Percentiles rank a stretch among this genome's conserved stretches.
These are phyloP conservation scores for Alnus glutinosa DNA, from an alignment of 306 rosid genomes.

Conservation along the genomic window DNA sequence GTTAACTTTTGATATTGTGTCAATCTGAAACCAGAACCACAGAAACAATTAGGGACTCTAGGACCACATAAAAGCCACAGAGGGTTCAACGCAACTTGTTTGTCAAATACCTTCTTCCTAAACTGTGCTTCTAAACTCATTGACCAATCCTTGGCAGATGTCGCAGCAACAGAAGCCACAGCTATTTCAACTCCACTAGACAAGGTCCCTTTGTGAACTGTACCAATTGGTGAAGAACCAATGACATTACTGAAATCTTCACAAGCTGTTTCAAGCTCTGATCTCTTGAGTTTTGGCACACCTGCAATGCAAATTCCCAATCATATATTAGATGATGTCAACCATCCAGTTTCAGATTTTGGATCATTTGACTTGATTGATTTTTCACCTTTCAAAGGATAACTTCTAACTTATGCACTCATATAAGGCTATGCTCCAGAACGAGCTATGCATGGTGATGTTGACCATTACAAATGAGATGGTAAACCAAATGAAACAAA, in stretches of 20 bases:
- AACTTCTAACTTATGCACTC: background rate
- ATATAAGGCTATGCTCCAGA: background rate
- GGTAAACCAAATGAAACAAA: conserved; percentile 6
- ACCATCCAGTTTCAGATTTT: conserved; percentile 20
- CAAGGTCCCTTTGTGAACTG: conserved; percentile 90
- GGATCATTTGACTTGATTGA: background rate
- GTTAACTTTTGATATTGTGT: conserved; percentile 73
- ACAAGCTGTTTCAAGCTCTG: conserved; percentile 88
- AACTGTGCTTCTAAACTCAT: conserved; percentile 64
- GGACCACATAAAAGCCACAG: conserved; percentile 15
- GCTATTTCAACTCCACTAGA: conserved; percentile 97
- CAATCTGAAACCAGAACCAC: conserved; percentile 56
- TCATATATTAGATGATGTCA: conserved; percentile 24
- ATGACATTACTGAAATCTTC: conserved; percentile 97
- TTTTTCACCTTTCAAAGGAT: background rate
- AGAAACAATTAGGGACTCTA: conserved; percentile 28
- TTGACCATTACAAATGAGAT: conserved; percentile 7
- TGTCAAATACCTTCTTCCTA: conserved; percentile 73
- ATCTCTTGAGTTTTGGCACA: conserved; percentile 86
- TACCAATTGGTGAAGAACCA: conserved; percentile 72
- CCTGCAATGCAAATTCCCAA: conserved; percentile 51
- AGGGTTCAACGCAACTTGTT: background rate
- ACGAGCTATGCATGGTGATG: background rate
- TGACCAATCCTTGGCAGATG: conserved; percentile 67
- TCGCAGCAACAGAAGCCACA: conserved; percentile 58